Base-by-base conservation (phyloP, 176 grass and related monocot species). In the Elaeis guineensis region DNA sequence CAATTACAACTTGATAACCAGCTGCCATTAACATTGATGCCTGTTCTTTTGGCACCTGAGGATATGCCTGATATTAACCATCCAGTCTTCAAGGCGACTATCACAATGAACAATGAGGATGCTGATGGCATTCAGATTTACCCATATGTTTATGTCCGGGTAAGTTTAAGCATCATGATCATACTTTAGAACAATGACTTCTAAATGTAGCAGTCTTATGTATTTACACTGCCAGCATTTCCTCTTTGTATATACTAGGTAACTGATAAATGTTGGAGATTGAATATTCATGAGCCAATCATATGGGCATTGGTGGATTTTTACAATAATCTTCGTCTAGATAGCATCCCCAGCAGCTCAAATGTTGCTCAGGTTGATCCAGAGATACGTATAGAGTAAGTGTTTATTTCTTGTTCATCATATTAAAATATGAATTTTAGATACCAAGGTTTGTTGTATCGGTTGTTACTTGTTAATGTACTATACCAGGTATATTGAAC, bases 271-370 rank as follows among this genome's bases (percentile, higher is more conserved):
- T 72, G 69, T 53, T 97, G 92, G 87, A 91, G 83, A 74, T 52
- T 91, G 44, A 97, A 85, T 83, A 79, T 97, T 88, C 92, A 97
- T 77, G 92, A 97, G 66, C 92, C 92, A 75, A 85, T 97, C 64
- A 85, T 97, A 82, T 97, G 92, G 92, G 92, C 92, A 55, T 62
- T 97, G 63, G 62, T 91, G 70, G 84, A 88, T 65, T 91, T 89
- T 71, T 97, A 97, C 71, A 76, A 72, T 25, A 91, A 80, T 91
- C 78, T 97, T 72, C 78, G 63, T 51, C 77, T 91, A 63, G 73
- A 73, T 68, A 84, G 51, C 61, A 30, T 64, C 77, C 78, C 66
- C 54, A 84, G 69, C 62, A 85, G 59, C 59, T 78, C 84, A 58
- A 82, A 69, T 55, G 84, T 90, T 52, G 79, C 78, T 30, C 78